Conservation (phyloP, 2,329 filamentous ascomycete species). For the Capronia americana region DNA sequence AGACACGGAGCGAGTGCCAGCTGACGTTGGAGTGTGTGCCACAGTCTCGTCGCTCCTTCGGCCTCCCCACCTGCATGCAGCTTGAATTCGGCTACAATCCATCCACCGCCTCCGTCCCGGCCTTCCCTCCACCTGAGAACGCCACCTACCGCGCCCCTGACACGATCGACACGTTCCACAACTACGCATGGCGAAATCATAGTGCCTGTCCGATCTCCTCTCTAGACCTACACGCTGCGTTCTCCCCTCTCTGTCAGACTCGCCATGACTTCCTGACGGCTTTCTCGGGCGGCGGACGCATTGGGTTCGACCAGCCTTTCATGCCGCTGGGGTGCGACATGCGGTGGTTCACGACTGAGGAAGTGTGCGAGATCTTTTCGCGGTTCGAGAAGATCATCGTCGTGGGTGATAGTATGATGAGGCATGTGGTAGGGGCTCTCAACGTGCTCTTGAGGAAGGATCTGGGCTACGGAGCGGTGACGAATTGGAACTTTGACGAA, state of each 20-base stretch:
- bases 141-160: slow-evolving; percentile 42
- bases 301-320: slow-evolving; percentile 55
- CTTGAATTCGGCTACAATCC: slow-evolving; percentile 5
- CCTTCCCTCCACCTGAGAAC: slow-evolving; percentile 41
- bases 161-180: slow-evolving; percentile 48
- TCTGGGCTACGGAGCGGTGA: slow-evolving; percentile 57
- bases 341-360: slow-evolving; percentile 55
- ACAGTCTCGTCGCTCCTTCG: slow-evolving; percentile 16
- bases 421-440: slow-evolving; percentile 56
- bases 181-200: slow-evolving; percentile 52
- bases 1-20: background rate
- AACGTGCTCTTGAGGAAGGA: slow-evolving; percentile 56
- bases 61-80: slow-evolving; percentile 7
- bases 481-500: slow-evolving; percentile 57
- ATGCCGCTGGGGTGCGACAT: slow-evolving; percentile 56
- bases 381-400: slow-evolving; percentile 57
- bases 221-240: slow-evolving; percentile 51
- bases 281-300: slow-evolving; percentile 54
- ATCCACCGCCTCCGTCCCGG: slow-evolving; percentile 13
- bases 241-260: slow-evolving; percentile 47
- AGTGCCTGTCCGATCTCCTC: slow-evolving; percentile 53
- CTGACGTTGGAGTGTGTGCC: background rate
- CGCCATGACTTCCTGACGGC: slow-evolving; percentile 49
- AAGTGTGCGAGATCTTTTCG: slow-evolving; percentile 54
- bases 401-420: slow-evolving; percentile 58